Conservation (phyloP, 352 stramenopile genomes). For the Globisporangium cylindrosporum region DNA sequence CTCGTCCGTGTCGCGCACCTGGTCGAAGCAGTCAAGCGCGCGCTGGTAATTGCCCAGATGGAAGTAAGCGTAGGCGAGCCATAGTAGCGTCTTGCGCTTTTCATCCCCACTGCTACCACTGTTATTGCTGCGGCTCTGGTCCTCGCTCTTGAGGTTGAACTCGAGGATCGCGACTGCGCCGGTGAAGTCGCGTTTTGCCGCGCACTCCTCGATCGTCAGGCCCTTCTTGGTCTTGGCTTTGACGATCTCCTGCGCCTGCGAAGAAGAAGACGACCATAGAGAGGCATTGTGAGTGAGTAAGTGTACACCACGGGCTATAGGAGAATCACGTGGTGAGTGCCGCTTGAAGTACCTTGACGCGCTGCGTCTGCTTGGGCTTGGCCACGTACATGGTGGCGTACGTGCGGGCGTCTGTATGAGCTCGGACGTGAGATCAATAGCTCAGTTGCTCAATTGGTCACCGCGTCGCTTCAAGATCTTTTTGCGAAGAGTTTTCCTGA, state of each 20-base stretch:
- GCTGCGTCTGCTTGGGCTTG: slow-evolving; percentile 75
- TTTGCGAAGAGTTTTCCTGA: too few relatives aligned
- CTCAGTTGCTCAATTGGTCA: too few relatives aligned
- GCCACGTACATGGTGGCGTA: slow-evolving; percentile 57
- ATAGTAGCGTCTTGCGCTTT: slow-evolving; percentile 83
- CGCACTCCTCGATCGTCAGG: slow-evolving; percentile 71
- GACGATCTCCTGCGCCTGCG: slow-evolving; percentile 52
- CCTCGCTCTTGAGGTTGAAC: slow-evolving; percentile 91
- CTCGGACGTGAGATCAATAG: too few relatives aligned
- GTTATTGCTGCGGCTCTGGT: slow-evolving; percentile 25
- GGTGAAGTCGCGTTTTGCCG: slow-evolving; percentile 90
- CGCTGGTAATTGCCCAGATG: slow-evolving; percentile 94
- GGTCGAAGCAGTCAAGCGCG: slow-evolving; percentile 89
- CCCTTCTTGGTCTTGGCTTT: slow-evolving; percentile 79
- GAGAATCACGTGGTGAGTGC: not conserved
- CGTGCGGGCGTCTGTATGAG: too few relatives aligned
- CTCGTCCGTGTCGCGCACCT: slow-evolving; percentile 66
- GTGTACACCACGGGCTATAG: not conserved
- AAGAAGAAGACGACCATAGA: not conserved
- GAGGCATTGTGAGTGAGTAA: not conserved
- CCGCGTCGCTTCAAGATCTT: too few relatives aligned
- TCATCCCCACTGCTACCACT: slow-evolving; percentile 34
- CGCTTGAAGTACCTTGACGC: slow-evolving; percentile 37
- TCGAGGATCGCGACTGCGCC: slow-evolving; percentile 93
- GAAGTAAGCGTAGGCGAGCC: slow-evolving; percentile 94